Conservation (phyloP, 2,329 filamentous ascomycete genomes). For the Metarhizium guizhouense region DNA sequence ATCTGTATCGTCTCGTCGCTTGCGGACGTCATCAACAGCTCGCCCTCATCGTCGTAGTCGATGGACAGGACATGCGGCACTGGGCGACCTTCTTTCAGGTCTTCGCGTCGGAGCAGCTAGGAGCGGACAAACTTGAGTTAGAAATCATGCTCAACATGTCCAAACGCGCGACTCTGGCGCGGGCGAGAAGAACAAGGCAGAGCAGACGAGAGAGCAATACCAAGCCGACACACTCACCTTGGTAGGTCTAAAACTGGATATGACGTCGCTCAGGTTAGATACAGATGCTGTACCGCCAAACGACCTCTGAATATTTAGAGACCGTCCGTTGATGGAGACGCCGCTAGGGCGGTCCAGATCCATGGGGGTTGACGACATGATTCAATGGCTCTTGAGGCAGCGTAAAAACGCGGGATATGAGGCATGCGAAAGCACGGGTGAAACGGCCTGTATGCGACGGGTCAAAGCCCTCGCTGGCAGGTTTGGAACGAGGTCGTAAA, state of each 20-base stretch:
- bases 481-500: neutral
- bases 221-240: conserved; percentile 47
- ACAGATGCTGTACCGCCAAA: conserved; percentile 35
- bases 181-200: no score
- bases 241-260: conserved; percentile 68
- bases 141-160: neutral
- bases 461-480: no score
- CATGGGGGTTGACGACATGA: conserved; percentile 48
- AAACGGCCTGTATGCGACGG: no score
- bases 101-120: conserved; percentile 49
- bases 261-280: conserved; percentile 68
- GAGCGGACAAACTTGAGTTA: neutral
- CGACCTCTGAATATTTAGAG: conserved; percentile 42
- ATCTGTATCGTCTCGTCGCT: conserved; percentile 94
- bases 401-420: neutral
- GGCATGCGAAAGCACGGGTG: neutral
- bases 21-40: conserved; percentile 82
- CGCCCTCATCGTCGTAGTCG: conserved; percentile 93
- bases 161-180: neutral
- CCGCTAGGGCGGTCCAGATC: conserved; percentile 40
- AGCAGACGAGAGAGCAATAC: neutral
- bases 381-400: neutral
- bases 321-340: conserved; percentile 31
- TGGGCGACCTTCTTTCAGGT: conserved; percentile 40
- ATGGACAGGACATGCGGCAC: conserved; percentile 71